phyloP scores from a whole-genome alignment of 2,329 filamentous ascomycete species.

The Mycosphaerella sp. region DNA sequence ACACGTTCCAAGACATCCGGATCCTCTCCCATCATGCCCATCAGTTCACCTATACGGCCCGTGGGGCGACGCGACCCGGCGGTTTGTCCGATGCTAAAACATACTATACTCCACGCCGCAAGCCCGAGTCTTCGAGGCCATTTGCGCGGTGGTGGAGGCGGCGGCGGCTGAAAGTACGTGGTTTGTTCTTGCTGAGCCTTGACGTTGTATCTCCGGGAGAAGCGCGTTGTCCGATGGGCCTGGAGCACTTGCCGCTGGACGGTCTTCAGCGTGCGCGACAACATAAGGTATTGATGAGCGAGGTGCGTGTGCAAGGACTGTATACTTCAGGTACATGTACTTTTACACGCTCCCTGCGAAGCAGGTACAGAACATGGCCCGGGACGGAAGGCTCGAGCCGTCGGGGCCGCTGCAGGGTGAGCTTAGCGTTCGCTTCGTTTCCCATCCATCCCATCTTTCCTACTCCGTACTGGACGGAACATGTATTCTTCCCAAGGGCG shows the following conservation, averaged over 20 bases:
- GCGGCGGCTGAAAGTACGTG: slow-evolving; percentile 31
- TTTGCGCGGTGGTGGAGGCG: slow-evolving; percentile 19
- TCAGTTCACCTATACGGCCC: slow-evolving; percentile 9
- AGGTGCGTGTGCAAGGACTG: too few species aligned
- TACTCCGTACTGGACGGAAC: too few species aligned
- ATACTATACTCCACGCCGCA: slow-evolving; percentile 21
- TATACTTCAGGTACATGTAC: too few species aligned
- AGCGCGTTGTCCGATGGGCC: slow-evolving; percentile 10
- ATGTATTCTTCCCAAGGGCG: too few species aligned
- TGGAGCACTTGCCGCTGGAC: slow-evolving; percentile 1
- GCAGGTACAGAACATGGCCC: too few species aligned
- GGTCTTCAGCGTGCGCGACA: slow-evolving; percentile 11
- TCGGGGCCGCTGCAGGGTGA: too few species aligned
- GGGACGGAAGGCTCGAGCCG: too few species aligned
- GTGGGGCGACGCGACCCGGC: slow-evolving; percentile 14
- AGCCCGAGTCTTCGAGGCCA: slow-evolving; percentile 20
- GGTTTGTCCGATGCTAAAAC: slow-evolving; percentile 22
- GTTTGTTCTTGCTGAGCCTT: slow-evolving; percentile 21
- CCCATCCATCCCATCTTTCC: too few species aligned
- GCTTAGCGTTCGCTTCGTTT: too few species aligned
- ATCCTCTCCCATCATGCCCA: slow-evolving; percentile 7
- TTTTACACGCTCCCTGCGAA: too few species aligned
- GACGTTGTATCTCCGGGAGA: slow-evolving; percentile 23
- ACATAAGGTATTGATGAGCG: slow-evolving; percentile 6
- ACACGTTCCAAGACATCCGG: slow-evolving; percentile 15